phyloP scores from a whole-genome alignment of 2,329 filamentous ascomycete genomes.

The Pseudogymnoascus sp. region DNA sequence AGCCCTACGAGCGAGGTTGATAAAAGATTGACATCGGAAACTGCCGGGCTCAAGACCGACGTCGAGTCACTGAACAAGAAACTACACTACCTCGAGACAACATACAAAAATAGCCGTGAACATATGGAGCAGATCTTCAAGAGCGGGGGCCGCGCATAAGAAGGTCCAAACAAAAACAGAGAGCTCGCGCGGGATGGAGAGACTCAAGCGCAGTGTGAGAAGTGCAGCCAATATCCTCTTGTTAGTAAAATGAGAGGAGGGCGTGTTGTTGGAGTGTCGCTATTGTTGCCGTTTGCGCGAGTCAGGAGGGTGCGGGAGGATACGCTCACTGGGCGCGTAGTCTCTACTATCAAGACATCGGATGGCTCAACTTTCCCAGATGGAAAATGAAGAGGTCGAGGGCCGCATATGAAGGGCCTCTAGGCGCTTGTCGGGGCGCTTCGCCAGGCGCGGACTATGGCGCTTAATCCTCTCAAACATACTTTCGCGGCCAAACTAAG shows the following conservation, averaged over 20 bases:
- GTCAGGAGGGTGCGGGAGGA: neutral
- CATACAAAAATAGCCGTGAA: slow-evolving; percentile 86
- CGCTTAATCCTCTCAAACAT: neutral
- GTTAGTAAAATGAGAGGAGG: slow-evolving; percentile 3
- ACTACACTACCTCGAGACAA: slow-evolving; percentile 88
- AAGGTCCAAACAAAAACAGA: neutral
- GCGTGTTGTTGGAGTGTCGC: slow-evolving; percentile 1
- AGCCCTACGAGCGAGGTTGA: slow-evolving; percentile 68
- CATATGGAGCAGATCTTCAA: slow-evolving; percentile 86
- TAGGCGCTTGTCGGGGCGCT: slow-evolving; percentile 3
- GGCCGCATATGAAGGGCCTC: neutral
- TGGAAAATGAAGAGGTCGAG: neutral
- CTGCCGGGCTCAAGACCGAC: slow-evolving; percentile 68
- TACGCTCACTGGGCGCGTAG: neutral
- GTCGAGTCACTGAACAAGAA: slow-evolving; percentile 80
- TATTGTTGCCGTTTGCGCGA: neutral
- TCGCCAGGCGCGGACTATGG: neutral
- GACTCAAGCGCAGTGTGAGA: neutral
- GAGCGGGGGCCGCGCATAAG: slow-evolving; percentile 33
- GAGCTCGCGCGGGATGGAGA: neutral
- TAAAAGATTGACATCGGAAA: slow-evolving; percentile 68
- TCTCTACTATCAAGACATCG: neutral
- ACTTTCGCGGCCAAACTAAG: neutral
- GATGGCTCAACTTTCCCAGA: neutral
- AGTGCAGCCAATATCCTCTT: slow-evolving; percentile 1